Evolutionary conservation across 768 basidiomycete genomes (phyloP), one percentile per base, ranked within the genome.

Genomic region (Coprinellus aureogranulatus): DNA sequence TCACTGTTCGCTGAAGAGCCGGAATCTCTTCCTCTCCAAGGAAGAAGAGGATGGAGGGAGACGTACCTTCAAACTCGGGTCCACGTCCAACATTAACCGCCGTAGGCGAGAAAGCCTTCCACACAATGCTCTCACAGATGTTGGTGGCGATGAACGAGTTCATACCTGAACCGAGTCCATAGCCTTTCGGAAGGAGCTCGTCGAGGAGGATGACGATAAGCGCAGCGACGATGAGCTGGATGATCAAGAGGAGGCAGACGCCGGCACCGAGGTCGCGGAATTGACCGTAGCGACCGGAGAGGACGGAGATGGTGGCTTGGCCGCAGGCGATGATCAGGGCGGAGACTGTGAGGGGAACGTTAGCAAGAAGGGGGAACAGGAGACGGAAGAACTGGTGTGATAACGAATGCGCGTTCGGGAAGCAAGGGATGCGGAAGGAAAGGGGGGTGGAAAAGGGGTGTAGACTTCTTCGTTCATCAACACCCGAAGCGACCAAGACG

Each of bases 61-160:
- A 34, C 60, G 6, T 14, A 34, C 97, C 97, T 68, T 98, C 96
- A 64, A 98, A 99, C 72, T 99, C 97, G 53, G 95, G 91, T 2
- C 96, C 96, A 61, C 96, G 91, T 39, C 96, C 97, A 28, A 94
- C 98, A 83, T 98, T 98, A 75, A 98, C 76, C 46, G 97, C 98
- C 22, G 94, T 98, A 10, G 97, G 97, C 1, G 93, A 95, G 77
- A 99, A 98, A 1, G 96, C 97, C 70, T 99, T 99, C 96, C 96
- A 99, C 70, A 98, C 87, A 77, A 99, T 98, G 61, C 90, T 92
- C 74, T 99, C 97, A 74, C 96, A 98, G 65, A 99, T 98, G 81
- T 98, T 99, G 78, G 97, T 98, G 3, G 96, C 97, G 66, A 98
- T 97, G 84, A 98, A 98, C 57, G 98, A 88, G 57, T 94, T 95